These are phyloP conservation scores for Aspergillus brasiliensis DNA, from an alignment of 2,329 filamentous ascomycete species.

Conservation along the genomic window DNA sequence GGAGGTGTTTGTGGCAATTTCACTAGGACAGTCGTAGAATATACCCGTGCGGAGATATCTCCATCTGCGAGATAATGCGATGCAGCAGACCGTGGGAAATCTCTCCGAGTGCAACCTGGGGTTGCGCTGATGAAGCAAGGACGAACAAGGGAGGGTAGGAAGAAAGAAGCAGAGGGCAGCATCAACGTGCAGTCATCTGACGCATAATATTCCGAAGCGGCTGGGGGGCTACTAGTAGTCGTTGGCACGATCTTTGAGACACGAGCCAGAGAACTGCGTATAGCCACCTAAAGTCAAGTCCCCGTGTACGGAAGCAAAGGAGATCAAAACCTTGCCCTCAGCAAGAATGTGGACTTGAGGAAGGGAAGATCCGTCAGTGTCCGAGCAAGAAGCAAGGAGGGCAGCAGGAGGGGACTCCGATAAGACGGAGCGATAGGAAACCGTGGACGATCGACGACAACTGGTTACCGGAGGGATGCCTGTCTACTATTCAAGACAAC, in stretches of 20 bases:
- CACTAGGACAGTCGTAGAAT: not conserved
- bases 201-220: not conserved
- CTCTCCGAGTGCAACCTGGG: not conserved
- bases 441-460: not conserved
- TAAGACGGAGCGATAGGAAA: conserved; percentile 20
- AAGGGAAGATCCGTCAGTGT: not conserved
- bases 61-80: conserved; percentile 3
- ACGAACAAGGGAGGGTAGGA: not conserved
- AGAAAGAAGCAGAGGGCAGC: not conserved
- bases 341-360: conserved; percentile 10
- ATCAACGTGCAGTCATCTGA: not conserved
- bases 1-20: not conserved
- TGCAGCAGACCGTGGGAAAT: not conserved
- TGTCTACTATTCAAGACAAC: not conserved
- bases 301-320: no score
- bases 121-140: not conserved
- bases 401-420: conserved; percentile 1
- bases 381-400: conserved; percentile 13
- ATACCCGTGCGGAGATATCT: not conserved
- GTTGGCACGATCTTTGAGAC: not conserved
- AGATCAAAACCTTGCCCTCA: conserved; percentile 6
- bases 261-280: not conserved
- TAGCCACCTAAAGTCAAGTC: not conserved
- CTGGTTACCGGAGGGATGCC: not conserved
- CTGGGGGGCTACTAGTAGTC: not conserved